phyloP scores from a whole-genome alignment of 495 filamentous ascomycete genomes.

The Terfezia boudieri region DNA sequence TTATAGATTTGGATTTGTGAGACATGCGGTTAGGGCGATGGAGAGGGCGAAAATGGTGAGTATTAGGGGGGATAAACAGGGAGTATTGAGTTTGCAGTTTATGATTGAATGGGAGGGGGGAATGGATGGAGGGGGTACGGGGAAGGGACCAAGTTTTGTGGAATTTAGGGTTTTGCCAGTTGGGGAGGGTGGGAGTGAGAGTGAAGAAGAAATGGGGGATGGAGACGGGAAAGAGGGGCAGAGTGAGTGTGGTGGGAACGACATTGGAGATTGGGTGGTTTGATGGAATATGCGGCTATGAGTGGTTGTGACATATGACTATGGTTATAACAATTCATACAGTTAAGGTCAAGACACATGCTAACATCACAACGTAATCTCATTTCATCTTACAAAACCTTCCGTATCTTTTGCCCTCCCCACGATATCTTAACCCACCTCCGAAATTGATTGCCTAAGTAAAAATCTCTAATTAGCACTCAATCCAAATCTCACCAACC shows the following conservation, averaged over 20 bases:
- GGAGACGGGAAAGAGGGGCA: background rate
- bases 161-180: slow-evolving; percentile 37
- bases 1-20: slow-evolving; percentile 71
- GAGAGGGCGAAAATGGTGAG: slow-evolving; percentile 76
- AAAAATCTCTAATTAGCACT: too few species aligned
- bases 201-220: slow-evolving; percentile 12
- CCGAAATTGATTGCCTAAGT: slow-evolving; percentile 25
- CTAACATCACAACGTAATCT: too few species aligned
- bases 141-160: background rate
- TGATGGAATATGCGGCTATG: too few species aligned
- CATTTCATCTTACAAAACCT: too few species aligned
- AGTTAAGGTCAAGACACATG: too few species aligned
- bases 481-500: too few species aligned
- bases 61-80: slow-evolving; percentile 63
- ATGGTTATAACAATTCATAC: too few species aligned
- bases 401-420: too few species aligned
- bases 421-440: slow-evolving; percentile 22
- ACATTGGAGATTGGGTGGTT: too few species aligned
- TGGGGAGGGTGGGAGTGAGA: slow-evolving; percentile 35
- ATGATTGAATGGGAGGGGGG: slow-evolving; percentile 58
- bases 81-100: slow-evolving; percentile 84
- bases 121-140: slow-evolving; percentile 3
- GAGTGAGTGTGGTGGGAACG: too few species aligned
- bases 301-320: too few species aligned
- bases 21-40: slow-evolving; percentile 70